A percentile compares a stretch with the other conserved stretches of the same genome.
phyloP scores from a whole-genome alignment of 306 rosid species.

The Vicia sativa region DNA sequence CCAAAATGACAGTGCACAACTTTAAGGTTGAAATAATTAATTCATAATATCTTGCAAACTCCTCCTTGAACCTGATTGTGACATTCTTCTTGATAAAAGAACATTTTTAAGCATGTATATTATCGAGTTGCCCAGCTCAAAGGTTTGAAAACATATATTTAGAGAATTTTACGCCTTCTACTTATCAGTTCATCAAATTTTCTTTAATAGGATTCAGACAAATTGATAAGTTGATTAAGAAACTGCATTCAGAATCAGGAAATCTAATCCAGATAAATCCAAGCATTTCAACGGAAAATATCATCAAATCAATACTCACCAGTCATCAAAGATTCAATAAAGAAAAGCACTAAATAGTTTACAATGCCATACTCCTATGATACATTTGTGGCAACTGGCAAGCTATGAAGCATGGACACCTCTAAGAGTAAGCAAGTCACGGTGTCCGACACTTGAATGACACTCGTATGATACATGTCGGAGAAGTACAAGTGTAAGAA shows the following conservation, averaged over 20 bases:
- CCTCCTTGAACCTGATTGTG: not conserved
- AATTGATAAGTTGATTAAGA: constrained; percentile 6
- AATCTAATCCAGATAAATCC: constrained; percentile 8
- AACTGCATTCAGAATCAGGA: constrained; percentile 10
- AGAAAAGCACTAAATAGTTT: too few species aligned
- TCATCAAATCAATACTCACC: constrained; percentile 20
- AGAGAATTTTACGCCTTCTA: constrained; percentile 15
- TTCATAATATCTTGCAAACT: constrained; percentile 5
- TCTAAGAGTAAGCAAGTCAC: too few species aligned
- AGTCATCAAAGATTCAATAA: too few species aligned
- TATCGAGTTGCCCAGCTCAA: not conserved
- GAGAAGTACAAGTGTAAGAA: too few species aligned
- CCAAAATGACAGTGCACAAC: not conserved
- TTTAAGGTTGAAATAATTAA: not conserved
- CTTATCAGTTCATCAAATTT: constrained; percentile 17
- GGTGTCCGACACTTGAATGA: too few species aligned
- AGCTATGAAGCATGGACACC: too few species aligned
- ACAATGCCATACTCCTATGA: constrained; percentile 12
- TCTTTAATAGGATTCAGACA: not conserved
- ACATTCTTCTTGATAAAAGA: not conserved
- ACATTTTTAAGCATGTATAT: not conserved
- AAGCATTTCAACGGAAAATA: constrained; percentile 6
- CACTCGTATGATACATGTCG: too few species aligned
- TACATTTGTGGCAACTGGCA: too few species aligned
- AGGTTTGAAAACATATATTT: constrained; percentile 6